Conservation (phyloP, 2,329 filamentous ascomycete species). For the Diaporthe sp. region DNA sequence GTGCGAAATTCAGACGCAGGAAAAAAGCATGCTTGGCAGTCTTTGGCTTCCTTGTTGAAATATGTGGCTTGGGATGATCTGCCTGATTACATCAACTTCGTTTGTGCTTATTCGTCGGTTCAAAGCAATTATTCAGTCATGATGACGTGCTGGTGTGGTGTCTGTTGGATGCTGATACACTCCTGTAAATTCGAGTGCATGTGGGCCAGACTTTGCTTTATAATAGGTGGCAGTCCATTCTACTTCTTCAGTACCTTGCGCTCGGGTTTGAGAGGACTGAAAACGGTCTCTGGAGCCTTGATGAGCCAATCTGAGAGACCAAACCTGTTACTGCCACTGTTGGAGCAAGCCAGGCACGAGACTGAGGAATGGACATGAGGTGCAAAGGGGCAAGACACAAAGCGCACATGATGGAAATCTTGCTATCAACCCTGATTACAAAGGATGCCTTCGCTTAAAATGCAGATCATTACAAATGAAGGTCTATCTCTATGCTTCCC, state of each 20-base stretch:
- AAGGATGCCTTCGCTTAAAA: background rate
- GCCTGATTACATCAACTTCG: background rate
- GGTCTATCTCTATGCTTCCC: background rate
- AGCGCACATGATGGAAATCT: background rate
- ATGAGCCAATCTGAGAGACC: background rate
- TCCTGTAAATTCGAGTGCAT: background rate
- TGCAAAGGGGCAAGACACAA: background rate
- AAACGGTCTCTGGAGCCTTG: background rate
- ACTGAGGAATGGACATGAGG: background rate
- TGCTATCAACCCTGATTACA: background rate
- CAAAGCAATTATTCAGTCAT: background rate
- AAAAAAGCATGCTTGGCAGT: background rate
- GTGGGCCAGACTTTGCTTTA: background rate
- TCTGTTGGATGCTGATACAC: background rate
- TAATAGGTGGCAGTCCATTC: background rate
- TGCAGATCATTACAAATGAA: background rate
- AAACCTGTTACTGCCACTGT: background rate
- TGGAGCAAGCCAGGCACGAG: background rate
- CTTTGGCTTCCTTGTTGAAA: background rate
- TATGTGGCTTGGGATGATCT: background rate
- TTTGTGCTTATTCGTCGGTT: background rate
- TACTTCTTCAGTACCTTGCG: too few species aligned
- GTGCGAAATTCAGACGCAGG: background rate
- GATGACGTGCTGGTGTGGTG: constrained; percentile 3
- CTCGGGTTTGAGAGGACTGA: background rate